Conservation (phyloP, 2,329 filamentous ascomycete genomes). For the Aquanectria penicillioides region DNA sequence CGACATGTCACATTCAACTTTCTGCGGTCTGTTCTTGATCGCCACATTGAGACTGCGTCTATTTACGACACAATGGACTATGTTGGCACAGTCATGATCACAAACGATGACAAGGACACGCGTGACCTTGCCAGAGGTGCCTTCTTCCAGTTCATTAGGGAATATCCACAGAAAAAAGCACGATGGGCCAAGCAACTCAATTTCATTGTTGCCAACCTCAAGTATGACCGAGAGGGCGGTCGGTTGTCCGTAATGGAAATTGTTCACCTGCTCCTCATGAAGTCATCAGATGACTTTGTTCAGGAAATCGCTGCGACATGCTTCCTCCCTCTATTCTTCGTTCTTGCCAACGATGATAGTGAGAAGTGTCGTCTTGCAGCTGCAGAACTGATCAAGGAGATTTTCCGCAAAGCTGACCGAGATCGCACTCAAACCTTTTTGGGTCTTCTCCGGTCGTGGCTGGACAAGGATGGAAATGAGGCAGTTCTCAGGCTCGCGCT, state of each 20-base stretch:
- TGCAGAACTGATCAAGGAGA: slow-evolving; percentile 79
- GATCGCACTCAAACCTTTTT: slow-evolving; percentile 78
- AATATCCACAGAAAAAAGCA: slow-evolving; percentile 92
- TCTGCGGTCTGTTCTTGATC: slow-evolving; percentile 84
- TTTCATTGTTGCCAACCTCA: slow-evolving; percentile 90
- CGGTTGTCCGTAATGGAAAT: slow-evolving; percentile 94
- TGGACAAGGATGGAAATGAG: slow-evolving; percentile 77
- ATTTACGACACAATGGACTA: slow-evolving; percentile 94
- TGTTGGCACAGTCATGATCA: slow-evolving; percentile 92
- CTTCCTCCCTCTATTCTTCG: slow-evolving; percentile 87
- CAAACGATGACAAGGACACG: slow-evolving; percentile 89
- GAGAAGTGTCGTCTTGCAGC: slow-evolving; percentile 86
- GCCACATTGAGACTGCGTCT: slow-evolving; percentile 84
- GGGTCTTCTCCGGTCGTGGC: slow-evolving; percentile 76
- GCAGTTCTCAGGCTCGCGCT: slow-evolving; percentile 78
- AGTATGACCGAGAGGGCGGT: slow-evolving; percentile 89
- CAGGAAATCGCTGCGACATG: slow-evolving; percentile 84
- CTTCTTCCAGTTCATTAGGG: slow-evolving; percentile 93
- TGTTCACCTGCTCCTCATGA: slow-evolving; percentile 84
- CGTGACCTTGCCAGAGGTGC: slow-evolving; percentile 88
- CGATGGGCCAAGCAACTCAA: slow-evolving; percentile 89
- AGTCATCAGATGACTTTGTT: slow-evolving; percentile 82
- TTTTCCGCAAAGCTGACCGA: slow-evolving; percentile 81
- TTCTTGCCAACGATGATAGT: slow-evolving; percentile 89
- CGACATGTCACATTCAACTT: slow-evolving; percentile 97